A percentile compares a stretch with the other conserved stretches of the same genome.
Evolutionary conservation across 2,329 filamentous ascomycete species (phyloP).

Genomic region (Hawksworthiomyces lignivorus): DNA sequence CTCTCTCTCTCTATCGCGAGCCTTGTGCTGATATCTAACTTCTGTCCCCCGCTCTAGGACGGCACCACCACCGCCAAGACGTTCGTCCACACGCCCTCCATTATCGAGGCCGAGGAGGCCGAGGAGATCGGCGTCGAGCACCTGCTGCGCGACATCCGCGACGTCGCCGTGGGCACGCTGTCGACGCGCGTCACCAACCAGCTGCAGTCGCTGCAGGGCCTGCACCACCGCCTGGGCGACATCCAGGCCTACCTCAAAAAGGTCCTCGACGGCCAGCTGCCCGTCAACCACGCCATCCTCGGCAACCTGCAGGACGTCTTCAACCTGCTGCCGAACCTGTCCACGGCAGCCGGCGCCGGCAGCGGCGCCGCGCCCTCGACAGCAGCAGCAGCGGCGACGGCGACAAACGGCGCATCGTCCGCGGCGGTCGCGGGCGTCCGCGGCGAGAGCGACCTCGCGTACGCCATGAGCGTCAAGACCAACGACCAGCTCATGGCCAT

Average conservation of each 20-base stretch:
- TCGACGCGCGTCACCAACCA: constrained; percentile 97
- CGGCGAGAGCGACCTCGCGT: constrained; percentile 74
- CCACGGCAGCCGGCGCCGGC: constrained; percentile 55
- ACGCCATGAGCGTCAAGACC: constrained; percentile 97
- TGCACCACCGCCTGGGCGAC: constrained; percentile 89
- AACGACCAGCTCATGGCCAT: constrained; percentile 99
- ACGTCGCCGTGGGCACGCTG: constrained; percentile 93
- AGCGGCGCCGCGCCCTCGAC: constrained; percentile 38
- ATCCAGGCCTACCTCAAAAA: constrained; percentile 95
- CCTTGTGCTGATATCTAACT: no score
- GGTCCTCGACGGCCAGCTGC: constrained; percentile 84
- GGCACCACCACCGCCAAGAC: constrained; percentile 95
- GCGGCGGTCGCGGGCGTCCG: constrained; percentile 41
- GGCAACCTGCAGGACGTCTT: constrained; percentile 99
- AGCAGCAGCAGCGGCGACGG: constrained; percentile 20
- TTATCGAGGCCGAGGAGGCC: constrained; percentile 97
- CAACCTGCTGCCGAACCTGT: constrained; percentile 94
- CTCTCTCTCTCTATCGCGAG: no score
- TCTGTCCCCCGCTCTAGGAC: constrained; percentile 66
- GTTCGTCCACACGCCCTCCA: constrained; percentile 95
- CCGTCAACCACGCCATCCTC: constrained; percentile 93
- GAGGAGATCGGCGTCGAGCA: constrained; percentile 99
- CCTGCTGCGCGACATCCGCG: constrained; percentile 91
- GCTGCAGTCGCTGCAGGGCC: constrained; percentile 90
- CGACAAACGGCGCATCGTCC: constrained; percentile 34